Conservation (phyloP, 208 protist genomes). For the Trichomonas vaginalis region DNA sequence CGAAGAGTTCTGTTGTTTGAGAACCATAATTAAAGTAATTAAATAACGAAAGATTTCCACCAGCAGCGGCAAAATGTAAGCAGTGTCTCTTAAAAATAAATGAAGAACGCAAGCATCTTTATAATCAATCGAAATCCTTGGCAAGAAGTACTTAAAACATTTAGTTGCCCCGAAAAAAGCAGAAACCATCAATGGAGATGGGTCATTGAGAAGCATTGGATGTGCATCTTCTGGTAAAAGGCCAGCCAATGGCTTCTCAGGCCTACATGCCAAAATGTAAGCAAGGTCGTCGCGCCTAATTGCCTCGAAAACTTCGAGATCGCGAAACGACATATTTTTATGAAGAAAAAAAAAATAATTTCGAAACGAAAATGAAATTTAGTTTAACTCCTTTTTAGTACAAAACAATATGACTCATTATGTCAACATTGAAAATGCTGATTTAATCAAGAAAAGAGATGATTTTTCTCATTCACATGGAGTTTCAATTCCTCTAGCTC, state of each 20-base stretch:
- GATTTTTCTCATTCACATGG: too few species aligned
- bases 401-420: too few species aligned
- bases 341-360: too few species aligned
- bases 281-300: neutral
- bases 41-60: neutral
- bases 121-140: neutral
- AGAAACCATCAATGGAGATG: conserved; percentile 1
- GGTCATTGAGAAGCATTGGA: neutral
- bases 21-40: neutral
- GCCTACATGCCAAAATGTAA: neutral
- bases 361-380: too few species aligned
- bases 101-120: neutral
- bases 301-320: neutral
- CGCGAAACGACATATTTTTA: neutral
- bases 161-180: neutral
- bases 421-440: too few species aligned
- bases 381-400: too few species aligned
- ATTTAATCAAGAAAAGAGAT: too few species aligned
- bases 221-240: neutral
- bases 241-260: neutral
- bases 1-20: neutral
- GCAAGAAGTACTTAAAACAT: neutral
- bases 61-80: conserved; percentile 17
- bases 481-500: too few species aligned
- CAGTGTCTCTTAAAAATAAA: neutral